Percentiles rank a stretch among this genome's conserved stretches.
Conservation (phyloP, 495 filamentous ascomycete genomes). For the Aspergillus funiculosus region DNA sequence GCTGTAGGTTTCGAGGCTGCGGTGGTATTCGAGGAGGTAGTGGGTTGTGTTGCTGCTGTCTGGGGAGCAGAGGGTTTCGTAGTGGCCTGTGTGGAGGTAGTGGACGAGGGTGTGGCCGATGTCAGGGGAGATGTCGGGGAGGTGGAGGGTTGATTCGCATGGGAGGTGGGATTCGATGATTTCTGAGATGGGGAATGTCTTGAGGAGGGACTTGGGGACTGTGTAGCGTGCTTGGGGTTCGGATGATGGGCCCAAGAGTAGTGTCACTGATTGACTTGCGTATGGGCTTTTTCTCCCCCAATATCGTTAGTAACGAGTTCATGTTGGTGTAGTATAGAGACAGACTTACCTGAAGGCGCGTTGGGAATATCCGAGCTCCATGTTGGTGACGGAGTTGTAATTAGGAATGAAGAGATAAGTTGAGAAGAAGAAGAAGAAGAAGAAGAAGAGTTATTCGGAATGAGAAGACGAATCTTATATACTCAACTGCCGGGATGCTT, state of each 20-base stretch:
- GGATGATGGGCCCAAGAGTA: conserved; percentile 4
- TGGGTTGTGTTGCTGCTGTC: neutral
- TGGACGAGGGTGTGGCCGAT: conserved; percentile 18
- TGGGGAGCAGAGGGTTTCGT: conserved; percentile 7
- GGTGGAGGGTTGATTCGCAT: conserved; percentile 2
- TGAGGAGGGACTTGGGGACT: conserved; percentile 12
- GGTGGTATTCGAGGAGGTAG: conserved; percentile 2
- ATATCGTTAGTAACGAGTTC: neutral
- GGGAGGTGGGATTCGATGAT: conserved; percentile 64
- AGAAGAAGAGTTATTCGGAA: neutral
- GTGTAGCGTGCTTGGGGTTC: conserved; percentile 43
- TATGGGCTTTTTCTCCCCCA: conserved; percentile 7
- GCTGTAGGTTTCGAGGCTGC: neutral
- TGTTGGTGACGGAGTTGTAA: neutral
- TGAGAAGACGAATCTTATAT: too few relatives aligned
- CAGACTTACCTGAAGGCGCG: neutral
- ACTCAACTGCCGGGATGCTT: too few relatives aligned
- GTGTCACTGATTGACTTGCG: neutral
- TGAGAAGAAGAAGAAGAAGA: neutral
- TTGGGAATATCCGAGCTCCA: conserved; percentile 4
- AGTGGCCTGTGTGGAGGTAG: conserved; percentile 14
- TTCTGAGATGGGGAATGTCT: conserved; percentile 18
- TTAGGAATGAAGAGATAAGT: neutral
- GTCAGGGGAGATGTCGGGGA: conserved; percentile 13
- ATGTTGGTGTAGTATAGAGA: neutral